phyloP scores from a whole-genome alignment of 73 alveolate species.

The Symbiodinium pilosum region DNA sequence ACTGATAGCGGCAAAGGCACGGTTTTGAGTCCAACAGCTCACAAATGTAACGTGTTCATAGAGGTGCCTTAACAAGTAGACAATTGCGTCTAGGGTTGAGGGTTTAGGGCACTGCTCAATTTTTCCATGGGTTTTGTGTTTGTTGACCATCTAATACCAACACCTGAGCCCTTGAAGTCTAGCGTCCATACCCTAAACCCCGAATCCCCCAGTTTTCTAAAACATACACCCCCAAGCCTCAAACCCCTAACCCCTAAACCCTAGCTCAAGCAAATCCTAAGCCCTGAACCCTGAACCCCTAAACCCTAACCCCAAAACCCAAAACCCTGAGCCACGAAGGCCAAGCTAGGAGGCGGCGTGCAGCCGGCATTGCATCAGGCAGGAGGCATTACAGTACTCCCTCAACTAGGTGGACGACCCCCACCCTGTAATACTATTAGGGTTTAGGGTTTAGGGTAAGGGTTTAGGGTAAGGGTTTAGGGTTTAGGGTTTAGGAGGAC shows the following conservation, averaged over 20 bases:
- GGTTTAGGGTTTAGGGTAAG: neutral
- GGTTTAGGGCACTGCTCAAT: neutral
- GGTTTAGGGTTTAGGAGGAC: neutral
- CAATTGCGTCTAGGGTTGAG: neutral
- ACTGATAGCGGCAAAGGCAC: neutral
- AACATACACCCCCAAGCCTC: no score
- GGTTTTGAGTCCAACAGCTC: no score
- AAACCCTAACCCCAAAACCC: neutral
- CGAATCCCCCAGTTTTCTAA: neutral
- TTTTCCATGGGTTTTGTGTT: no score
- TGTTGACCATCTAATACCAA: no score
- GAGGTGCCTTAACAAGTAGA: no score
- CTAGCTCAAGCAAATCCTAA: no score
- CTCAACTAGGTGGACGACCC: no score
- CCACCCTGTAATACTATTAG: neutral
- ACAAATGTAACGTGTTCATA: no score
- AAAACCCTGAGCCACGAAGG: neutral
- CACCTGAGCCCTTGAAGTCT: neutral
- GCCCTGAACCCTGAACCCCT: neutral
- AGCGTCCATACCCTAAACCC: neutral
- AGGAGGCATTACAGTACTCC: no score
- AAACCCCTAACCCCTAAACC: no score
- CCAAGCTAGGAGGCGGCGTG: neutral
- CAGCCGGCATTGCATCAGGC: neutral
- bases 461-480: neutral